Conservation (phyloP, 495 filamentous ascomycete species). For the Letharia lupina region DNA sequence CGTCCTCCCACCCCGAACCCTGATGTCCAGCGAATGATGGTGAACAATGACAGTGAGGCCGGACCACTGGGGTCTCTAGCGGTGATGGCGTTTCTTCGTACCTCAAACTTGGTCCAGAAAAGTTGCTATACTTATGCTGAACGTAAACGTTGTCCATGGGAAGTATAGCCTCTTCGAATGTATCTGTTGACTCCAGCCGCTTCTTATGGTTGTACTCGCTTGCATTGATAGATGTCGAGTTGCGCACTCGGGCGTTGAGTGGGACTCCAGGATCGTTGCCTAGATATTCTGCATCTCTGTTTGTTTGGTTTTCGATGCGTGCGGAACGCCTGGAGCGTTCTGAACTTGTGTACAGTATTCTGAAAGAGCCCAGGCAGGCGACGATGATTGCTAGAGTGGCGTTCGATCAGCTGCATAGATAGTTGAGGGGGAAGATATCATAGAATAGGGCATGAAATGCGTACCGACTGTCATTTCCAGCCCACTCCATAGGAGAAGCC, state of each 20-base stretch:
- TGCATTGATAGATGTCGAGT: neutral
- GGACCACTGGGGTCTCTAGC: neutral
- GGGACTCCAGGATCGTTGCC: neutral
- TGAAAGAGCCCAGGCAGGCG: slow-evolving; percentile 8
- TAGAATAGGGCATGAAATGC: neutral
- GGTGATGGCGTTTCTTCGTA: neutral
- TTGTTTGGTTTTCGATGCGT: neutral
- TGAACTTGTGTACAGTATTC: neutral
- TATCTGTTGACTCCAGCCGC: neutral
- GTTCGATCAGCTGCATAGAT: neutral
- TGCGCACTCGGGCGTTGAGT: neutral
- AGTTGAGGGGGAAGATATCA: neutral
- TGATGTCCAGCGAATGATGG: neutral
- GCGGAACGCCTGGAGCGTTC: neutral
- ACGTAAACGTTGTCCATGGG: neutral
- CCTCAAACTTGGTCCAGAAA: neutral
- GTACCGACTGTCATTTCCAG: slow-evolving; percentile 11
- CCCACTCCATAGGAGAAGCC: neutral
- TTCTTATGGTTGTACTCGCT: neutral
- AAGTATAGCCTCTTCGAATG: slow-evolving; percentile 2
- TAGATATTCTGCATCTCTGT: neutral
- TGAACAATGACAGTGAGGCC: neutral
- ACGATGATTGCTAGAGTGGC: neutral
- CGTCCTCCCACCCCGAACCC: neutral
- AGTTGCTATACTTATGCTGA: neutral